Percentiles rank a stretch among this genome's conserved stretches.
phyloP scores from a whole-genome alignment of 1,284 basidiomycete genomes.

The Microbotryomycetes sp. region DNA sequence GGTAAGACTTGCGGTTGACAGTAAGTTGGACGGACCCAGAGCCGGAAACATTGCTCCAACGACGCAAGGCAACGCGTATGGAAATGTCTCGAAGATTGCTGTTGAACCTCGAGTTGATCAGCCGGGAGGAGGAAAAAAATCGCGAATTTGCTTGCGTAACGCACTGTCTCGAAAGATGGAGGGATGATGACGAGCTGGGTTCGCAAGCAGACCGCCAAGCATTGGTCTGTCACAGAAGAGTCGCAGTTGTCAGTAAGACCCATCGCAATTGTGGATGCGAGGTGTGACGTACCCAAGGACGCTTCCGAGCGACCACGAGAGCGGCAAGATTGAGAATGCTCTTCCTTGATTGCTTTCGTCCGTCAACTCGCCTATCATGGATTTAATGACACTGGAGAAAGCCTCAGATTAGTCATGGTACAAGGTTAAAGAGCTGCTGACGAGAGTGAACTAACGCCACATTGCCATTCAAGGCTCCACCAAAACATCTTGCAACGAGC shows the following conservation, averaged over 20 bases:
- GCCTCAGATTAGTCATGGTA: background rate
- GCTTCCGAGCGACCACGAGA: slow-evolving; percentile 30
- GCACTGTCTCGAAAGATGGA: slow-evolving; percentile 24
- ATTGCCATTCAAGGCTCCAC: slow-evolving; percentile 39
- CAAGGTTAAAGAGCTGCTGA: background rate
- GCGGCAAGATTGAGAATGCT: slow-evolving; percentile 34
- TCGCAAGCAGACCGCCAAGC: slow-evolving; percentile 39
- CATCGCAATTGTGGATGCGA: background rate
- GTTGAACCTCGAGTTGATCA: too few species aligned
- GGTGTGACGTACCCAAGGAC: slow-evolving; percentile 27
- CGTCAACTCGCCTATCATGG: slow-evolving; percentile 38
- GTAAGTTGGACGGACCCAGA: background rate
- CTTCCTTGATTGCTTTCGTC: slow-evolving; percentile 35
- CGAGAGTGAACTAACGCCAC: slow-evolving; percentile 25
- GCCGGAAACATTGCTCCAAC: slow-evolving; percentile 39
- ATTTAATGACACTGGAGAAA: slow-evolving; percentile 31
- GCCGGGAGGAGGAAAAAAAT: slow-evolving; percentile 6
- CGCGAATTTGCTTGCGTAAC: background rate
- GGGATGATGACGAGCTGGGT: slow-evolving; percentile 39
- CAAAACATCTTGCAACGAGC: slow-evolving; percentile 38
- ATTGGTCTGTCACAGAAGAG: slow-evolving; percentile 13
- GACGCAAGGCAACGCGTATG: slow-evolving; percentile 44
- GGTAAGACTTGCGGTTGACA: background rate
- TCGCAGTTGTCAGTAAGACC: background rate
- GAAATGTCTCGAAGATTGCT: slow-evolving; percentile 34